Percentiles rank a stretch among this genome's conserved stretches.
Evolutionary conservation across 1,139 yeast genomes (phyloP).

Genomic region (Pichia sp.): DNA sequence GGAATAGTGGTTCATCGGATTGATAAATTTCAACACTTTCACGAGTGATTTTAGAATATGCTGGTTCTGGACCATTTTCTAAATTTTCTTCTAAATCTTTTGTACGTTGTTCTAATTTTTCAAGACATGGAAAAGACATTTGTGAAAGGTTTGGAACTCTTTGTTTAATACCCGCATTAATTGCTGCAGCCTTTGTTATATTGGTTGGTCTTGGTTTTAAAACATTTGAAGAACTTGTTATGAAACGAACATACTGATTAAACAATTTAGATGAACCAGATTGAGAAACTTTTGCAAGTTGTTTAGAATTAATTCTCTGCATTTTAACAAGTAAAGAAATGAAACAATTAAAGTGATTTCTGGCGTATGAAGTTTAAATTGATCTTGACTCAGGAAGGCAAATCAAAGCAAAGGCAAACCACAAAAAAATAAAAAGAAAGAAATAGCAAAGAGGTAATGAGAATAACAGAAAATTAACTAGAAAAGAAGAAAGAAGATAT

Average conservation of each 20-base stretch:
- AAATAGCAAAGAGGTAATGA: too few species aligned
- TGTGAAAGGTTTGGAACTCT: slow-evolving; percentile 43
- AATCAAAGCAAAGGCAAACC: too few species aligned
- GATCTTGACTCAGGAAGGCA: too few species aligned
- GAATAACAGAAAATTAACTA: too few species aligned
- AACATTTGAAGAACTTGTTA: slow-evolving; percentile 5
- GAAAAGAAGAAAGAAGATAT: too few species aligned
- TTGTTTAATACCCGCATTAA: slow-evolving; percentile 33
- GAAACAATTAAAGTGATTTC: too few species aligned
- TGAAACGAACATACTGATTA: neutral
- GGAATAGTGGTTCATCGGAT: slow-evolving; percentile 52
- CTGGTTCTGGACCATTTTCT: slow-evolving; percentile 71
- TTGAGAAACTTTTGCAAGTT: neutral
- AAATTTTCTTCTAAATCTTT: slow-evolving; percentile 40
- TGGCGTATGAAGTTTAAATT: too few species aligned
- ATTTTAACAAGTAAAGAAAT: neutral
- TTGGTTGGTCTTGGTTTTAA: slow-evolving; percentile 24
- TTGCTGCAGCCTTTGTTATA: slow-evolving; percentile 18
- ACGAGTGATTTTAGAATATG: slow-evolving; percentile 62
- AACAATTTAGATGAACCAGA: too few species aligned
- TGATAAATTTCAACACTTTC: slow-evolving; percentile 57
- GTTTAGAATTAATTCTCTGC: neutral
- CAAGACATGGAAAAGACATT: slow-evolving; percentile 81
- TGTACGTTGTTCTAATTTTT: slow-evolving; percentile 60
- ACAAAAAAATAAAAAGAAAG: too few species aligned